These are phyloP conservation scores for Dalbergia cochinchinensis DNA, from an alignment of 306 rosid species.

Conservation along the genomic window DNA sequence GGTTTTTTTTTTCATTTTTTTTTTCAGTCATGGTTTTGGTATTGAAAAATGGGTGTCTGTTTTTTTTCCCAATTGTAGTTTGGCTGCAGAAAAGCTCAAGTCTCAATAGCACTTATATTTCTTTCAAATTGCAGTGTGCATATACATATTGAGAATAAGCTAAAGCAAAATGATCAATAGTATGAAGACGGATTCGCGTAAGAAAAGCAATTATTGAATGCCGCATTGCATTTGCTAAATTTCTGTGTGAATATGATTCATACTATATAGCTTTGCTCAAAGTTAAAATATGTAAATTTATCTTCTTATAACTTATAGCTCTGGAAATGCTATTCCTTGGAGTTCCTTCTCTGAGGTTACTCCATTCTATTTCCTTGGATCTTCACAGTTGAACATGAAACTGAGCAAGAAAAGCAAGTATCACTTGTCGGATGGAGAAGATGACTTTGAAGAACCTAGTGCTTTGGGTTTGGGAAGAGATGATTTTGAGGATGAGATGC, in stretches of 20 bases:
- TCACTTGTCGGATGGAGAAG: constrained; percentile 86
- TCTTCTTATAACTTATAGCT: constrained; percentile 4
- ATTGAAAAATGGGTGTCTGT: background rate
- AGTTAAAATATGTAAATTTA: background rate
- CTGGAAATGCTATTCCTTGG: background rate
- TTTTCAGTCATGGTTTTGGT: background rate
- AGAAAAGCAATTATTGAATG: too few species aligned
- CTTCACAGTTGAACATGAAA: constrained; percentile 67
- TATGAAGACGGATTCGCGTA: too few species aligned
- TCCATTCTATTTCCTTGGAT: background rate
- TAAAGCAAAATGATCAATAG: too few species aligned
- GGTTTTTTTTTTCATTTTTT: background rate
- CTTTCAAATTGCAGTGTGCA: background rate
- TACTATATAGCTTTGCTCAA: background rate
- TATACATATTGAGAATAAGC: background rate
- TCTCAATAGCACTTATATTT: background rate
- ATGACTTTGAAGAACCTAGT: constrained; percentile 67
- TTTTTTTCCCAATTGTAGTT: background rate
- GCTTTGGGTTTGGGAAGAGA: constrained; percentile 68
- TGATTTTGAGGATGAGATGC: constrained; percentile 80
- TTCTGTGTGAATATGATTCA: too few species aligned
- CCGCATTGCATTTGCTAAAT: too few species aligned
- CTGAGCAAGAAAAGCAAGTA: constrained; percentile 74
- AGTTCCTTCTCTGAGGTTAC: background rate
- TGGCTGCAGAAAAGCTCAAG: background rate